phyloP scores from a whole-genome alignment of 2,329 filamentous ascomycete species.

The Sclerotinia minor region DNA sequence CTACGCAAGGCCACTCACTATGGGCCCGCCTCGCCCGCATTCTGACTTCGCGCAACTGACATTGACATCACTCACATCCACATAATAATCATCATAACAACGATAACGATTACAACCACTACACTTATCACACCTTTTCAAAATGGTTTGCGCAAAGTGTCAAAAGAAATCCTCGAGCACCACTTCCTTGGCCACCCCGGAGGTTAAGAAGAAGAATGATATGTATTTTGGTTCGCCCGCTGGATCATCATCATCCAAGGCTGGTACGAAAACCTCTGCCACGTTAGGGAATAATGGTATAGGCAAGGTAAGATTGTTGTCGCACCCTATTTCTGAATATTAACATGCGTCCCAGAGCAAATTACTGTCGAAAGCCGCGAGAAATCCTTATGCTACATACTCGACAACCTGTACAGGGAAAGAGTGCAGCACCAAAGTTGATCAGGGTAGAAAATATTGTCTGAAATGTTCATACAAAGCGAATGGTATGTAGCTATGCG shows the following conservation, averaged over 20 bases:
- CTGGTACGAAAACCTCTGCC: conserved; percentile 49
- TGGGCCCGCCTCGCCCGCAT: conserved; percentile 15
- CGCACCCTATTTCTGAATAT: not conserved
- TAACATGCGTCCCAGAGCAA: conserved; percentile 53
- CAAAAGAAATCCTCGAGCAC: conserved; percentile 60
- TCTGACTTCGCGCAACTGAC: conserved; percentile 14
- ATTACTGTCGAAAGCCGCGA: conserved; percentile 61
- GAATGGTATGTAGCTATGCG: conserved; percentile 50
- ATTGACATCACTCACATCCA: conserved; percentile 23
- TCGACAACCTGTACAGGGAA: conserved; percentile 54
- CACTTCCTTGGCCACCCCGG: conserved; percentile 62
- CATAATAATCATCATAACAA: conserved; percentile 27
- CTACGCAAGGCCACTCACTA: conserved; percentile 1
- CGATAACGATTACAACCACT: not conserved
- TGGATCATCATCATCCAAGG: conserved; percentile 42
- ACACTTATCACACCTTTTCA: conserved; percentile 27
- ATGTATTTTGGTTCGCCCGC: conserved; percentile 66
- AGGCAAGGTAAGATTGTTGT: conserved; percentile 51
- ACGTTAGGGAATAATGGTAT: conserved; percentile 60
- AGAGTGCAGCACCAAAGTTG: conserved; percentile 63
- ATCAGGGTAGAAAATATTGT: conserved; percentile 60
- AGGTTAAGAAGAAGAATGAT: conserved; percentile 67
- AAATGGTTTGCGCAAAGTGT: conserved; percentile 66
- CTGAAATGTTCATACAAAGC: conserved; percentile 63
- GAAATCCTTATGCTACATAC: conserved; percentile 66